Conservation (phyloP, 140 eudicot genomes). For the Erigeron philadelphicus region DNA sequence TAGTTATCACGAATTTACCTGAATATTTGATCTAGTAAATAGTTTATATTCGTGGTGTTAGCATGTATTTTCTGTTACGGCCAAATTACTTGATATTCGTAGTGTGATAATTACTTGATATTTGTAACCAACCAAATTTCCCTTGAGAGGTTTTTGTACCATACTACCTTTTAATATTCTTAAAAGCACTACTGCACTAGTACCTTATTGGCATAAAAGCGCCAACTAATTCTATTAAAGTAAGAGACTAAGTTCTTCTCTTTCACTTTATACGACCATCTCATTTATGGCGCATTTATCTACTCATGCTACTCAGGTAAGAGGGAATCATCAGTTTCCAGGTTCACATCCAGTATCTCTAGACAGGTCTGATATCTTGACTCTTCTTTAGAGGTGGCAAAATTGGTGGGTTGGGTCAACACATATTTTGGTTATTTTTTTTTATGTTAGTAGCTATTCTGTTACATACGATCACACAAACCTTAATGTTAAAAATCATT, state of each 20-base stretch:
- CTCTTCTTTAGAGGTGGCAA: slow-evolving; percentile 3
- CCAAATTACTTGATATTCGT: neutral
- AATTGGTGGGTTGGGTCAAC: no score
- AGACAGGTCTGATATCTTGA: slow-evolving; percentile 51
- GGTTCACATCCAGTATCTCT: slow-evolving; percentile 99
- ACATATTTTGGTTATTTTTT: no score
- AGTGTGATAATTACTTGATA: neutral
- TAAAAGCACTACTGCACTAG: slow-evolving; percentile 5
- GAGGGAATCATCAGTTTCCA: slow-evolving; percentile 79
- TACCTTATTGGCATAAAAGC: neutral
- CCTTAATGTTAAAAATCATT: no score
- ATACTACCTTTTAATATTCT: neutral
- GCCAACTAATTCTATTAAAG: neutral
- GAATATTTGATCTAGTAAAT: no score
- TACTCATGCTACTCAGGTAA: slow-evolving; percentile 47
- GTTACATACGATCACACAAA: no score
- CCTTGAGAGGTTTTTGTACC: slow-evolving; percentile 1
- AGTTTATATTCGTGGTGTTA: neutral
- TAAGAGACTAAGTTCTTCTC: neutral
- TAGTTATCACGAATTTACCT: neutral
- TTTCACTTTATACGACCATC: neutral
- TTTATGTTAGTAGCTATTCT: no score
- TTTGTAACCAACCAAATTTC: neutral
- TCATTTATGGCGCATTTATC: slow-evolving; percentile 14
- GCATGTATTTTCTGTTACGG: neutral